Conservation (phyloP, 352 stramenopile genomes). For the Globisporangium nunn region DNA sequence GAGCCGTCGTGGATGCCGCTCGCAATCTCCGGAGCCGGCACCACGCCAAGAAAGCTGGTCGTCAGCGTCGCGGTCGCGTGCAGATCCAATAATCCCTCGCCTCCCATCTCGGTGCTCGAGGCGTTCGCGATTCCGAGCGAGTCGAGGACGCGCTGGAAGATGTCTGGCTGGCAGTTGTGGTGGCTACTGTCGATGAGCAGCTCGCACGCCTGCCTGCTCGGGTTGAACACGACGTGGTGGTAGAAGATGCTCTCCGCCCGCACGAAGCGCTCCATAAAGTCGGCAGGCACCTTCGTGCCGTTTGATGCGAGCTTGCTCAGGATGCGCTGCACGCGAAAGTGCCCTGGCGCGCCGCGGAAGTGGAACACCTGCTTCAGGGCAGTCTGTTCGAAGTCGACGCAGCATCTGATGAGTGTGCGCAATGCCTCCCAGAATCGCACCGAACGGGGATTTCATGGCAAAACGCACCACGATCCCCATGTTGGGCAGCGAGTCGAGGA, state of each 20-base stretch:
- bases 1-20: slow-evolving; percentile 42
- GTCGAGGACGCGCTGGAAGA: slow-evolving; percentile 29
- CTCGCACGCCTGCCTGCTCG: slow-evolving; percentile 28
- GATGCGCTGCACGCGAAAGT: slow-evolving; percentile 54
- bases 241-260: slow-evolving; percentile 73
- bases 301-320: slow-evolving; percentile 50
- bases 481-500: slow-evolving; percentile 71
- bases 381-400: slow-evolving; percentile 26
- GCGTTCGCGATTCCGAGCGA: slow-evolving; percentile 24
- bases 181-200: slow-evolving; percentile 45
- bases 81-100: slow-evolving; percentile 18
- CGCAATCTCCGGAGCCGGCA: slow-evolving; percentile 27
- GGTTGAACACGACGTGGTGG: slow-evolving; percentile 73
- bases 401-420: background rate
- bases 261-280: slow-evolving; percentile 48
- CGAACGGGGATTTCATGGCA: too few species aligned
- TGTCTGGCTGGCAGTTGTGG: slow-evolving; percentile 41
- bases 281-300: slow-evolving; percentile 34
- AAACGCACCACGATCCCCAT: slow-evolving; percentile 58
- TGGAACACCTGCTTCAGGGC: slow-evolving; percentile 70
- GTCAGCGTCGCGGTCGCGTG: slow-evolving; percentile 20
- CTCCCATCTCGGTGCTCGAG: background rate
- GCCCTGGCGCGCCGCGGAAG: slow-evolving; percentile 46
- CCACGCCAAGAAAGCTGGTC: slow-evolving; percentile 35
- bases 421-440: background rate